Conservation (phyloP, 768 basidiomycete genomes). For the Chiua virens region DNA sequence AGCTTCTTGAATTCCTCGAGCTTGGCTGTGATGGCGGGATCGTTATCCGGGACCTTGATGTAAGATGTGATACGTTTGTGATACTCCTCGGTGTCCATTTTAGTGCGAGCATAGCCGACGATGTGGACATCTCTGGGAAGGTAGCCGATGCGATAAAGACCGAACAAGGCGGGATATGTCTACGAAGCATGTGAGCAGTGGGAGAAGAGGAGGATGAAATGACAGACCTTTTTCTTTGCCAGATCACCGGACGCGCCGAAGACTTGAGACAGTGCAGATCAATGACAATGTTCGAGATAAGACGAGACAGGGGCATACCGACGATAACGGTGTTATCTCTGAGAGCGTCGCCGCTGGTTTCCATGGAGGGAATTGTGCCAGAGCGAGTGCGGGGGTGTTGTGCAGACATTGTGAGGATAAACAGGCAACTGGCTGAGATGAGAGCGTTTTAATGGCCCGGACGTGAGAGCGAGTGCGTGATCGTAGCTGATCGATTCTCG, state of each 20-base stretch:
- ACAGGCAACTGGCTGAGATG: not conserved
- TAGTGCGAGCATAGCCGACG: constrained; percentile 95
- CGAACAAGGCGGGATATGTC: constrained; percentile 96
- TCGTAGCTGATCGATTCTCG: constrained; percentile 3
- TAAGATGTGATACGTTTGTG: constrained; percentile 81
- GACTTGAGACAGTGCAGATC: constrained; percentile 46
- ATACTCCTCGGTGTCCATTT: constrained; percentile 86
- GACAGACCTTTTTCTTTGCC: constrained; percentile 91
- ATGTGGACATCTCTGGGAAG: constrained; percentile 86
- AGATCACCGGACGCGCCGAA: constrained; percentile 96
- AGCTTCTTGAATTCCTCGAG: constrained; percentile 83
- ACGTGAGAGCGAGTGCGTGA: constrained; percentile 23
- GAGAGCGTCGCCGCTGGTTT: constrained; percentile 65
- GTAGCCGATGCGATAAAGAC: constrained; percentile 75
- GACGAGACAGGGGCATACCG: constrained; percentile 48
- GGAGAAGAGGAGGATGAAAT: not conserved
- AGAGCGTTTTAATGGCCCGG: constrained; percentile 16
- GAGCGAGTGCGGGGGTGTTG: constrained; percentile 57
- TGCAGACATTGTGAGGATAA: constrained; percentile 18
- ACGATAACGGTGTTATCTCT: constrained; percentile 88
- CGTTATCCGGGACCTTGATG: constrained; percentile 76
- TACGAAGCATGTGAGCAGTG: constrained; percentile 48
- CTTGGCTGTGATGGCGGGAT: constrained; percentile 53
- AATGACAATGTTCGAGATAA: constrained; percentile 2
- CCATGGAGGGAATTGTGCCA: constrained; percentile 91